Percentiles rank a stretch among this genome's conserved stretches.
Conservation (phyloP, 345 rosid species). For the Citrus glauca region DNA sequence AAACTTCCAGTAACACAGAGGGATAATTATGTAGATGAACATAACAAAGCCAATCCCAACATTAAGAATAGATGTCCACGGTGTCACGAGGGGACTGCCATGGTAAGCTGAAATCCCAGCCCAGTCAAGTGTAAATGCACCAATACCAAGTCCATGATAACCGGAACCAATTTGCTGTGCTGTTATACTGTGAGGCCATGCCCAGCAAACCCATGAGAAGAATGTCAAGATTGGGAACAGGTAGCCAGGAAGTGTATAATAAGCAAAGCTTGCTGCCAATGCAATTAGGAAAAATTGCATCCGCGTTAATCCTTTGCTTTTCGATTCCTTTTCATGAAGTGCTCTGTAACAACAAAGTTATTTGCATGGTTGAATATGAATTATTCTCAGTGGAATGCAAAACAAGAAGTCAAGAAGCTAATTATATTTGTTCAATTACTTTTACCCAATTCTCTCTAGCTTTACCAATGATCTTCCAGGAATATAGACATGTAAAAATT, state of each 20-base stretch:
- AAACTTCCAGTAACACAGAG: slow-evolving; percentile 93
- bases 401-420: not conserved
- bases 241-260: slow-evolving; percentile 86
- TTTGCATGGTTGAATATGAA: not conserved
- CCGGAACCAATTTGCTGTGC: slow-evolving; percentile 99
- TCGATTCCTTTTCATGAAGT: slow-evolving; percentile 79
- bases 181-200: slow-evolving; percentile 77
- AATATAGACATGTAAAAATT: slow-evolving; percentile 12
- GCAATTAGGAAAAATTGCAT: slow-evolving; percentile 76
- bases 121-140: slow-evolving; percentile 96
- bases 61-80: slow-evolving; percentile 86
- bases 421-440: not conserved
- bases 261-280: slow-evolving; percentile 65
- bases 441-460: not conserved
- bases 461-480: not conserved
- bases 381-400: not conserved
- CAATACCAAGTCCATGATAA: slow-evolving; percentile 90
- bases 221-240: slow-evolving; percentile 84
- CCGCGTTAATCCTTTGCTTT: slow-evolving; percentile 54
- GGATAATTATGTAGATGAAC: slow-evolving; percentile 89
- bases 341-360: slow-evolving; percentile 52
- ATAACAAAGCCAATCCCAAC: slow-evolving; percentile 88
- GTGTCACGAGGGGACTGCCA: slow-evolving; percentile 93
- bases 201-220: slow-evolving; percentile 99
- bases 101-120: slow-evolving; percentile 99